Evolutionary conservation across 805 yeast genomes (phyloP).

Genomic region (Jamesozyma spencerorum): DNA sequence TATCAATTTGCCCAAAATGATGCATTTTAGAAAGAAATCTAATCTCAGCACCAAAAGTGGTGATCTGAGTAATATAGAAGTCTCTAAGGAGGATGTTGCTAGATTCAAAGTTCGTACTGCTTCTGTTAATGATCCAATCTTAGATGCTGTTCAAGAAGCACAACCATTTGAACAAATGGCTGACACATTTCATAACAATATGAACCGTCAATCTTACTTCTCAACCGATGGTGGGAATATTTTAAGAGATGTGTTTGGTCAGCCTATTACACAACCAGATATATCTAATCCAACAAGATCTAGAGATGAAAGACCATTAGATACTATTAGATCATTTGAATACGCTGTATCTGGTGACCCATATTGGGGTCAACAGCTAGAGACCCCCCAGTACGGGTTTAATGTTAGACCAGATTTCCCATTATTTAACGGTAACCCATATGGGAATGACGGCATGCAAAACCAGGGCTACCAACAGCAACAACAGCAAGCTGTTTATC

Average conservation of each 20-base stretch:
- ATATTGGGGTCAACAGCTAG: conserved; percentile 69
- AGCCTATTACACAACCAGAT: conserved; percentile 68
- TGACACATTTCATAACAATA: conserved; percentile 28
- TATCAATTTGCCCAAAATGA: conserved; percentile 30
- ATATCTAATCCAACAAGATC: conserved; percentile 87
- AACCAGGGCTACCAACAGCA: not conserved
- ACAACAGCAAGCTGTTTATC: conserved; percentile 44
- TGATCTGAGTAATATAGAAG: conserved; percentile 27
- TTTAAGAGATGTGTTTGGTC: conserved; percentile 70
- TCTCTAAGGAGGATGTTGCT: conserved; percentile 43
- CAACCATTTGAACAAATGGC: conserved; percentile 81
- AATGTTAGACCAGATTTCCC: conserved; percentile 67
- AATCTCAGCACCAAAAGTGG: conserved; percentile 19
- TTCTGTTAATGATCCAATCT: conserved; percentile 79
- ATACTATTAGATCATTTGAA: conserved; percentile 89
- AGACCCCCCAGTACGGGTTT: conserved; percentile 74
- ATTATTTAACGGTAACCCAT: conserved; percentile 4
- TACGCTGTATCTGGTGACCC: conserved; percentile 78
- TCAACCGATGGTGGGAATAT: conserved; percentile 38
- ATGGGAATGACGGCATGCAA: not conserved
- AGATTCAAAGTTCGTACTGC: conserved; percentile 57
- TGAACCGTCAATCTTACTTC: conserved; percentile 32
- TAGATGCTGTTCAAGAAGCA: conserved; percentile 86
- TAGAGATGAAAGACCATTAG: conserved; percentile 93
- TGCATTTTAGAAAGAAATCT: conserved; percentile 38